These are phyloP conservation scores for Backusella tuberculispora DNA, from an alignment of 192 early-diverging fungal genomes.

Conservation along the genomic window DNA sequence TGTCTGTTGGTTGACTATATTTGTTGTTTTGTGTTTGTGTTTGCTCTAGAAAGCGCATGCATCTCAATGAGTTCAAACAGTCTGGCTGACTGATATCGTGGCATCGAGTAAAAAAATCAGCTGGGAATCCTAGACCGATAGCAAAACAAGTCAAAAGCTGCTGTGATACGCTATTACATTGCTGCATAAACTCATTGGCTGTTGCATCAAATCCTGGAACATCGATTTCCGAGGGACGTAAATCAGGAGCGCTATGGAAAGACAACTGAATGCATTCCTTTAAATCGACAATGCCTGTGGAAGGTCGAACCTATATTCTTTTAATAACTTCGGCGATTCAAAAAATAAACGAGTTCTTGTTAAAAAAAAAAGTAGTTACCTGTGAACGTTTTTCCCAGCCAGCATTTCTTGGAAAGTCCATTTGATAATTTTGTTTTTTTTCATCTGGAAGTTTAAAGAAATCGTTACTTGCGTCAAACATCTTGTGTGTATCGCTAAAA, in stretches of 20 bases:
- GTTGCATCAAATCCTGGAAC: constrained; percentile 27
- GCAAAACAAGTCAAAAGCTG: constrained; percentile 33
- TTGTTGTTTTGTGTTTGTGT: background rate
- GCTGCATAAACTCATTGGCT: constrained; percentile 28
- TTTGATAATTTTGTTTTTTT: constrained; percentile 30
- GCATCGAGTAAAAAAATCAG: constrained; percentile 37
- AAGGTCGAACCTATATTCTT: constrained; percentile 11
- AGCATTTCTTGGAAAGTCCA: constrained; percentile 35
- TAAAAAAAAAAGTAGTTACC: constrained; percentile 12
- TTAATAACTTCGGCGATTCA: background rate
- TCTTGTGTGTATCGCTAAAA: constrained; percentile 13
- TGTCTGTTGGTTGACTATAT: constrained; percentile 13
- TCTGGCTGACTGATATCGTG: constrained; percentile 39
- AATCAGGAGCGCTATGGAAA: constrained; percentile 31
- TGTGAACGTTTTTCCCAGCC: constrained; percentile 37
- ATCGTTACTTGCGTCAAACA: constrained; percentile 27
- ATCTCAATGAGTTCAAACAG: constrained; percentile 30
- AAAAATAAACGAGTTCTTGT: background rate
- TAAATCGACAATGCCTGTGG: constrained; percentile 20
- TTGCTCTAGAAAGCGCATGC: constrained; percentile 21
- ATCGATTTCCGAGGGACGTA: constrained; percentile 31
- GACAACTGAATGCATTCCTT: constrained; percentile 39
- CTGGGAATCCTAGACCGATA: constrained; percentile 33
- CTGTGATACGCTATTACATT: constrained; percentile 36
- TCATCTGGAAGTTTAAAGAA: constrained; percentile 38